phyloP scores from a whole-genome alignment of 148 eudicot genomes.

The Chenopodium quinoa region DNA sequence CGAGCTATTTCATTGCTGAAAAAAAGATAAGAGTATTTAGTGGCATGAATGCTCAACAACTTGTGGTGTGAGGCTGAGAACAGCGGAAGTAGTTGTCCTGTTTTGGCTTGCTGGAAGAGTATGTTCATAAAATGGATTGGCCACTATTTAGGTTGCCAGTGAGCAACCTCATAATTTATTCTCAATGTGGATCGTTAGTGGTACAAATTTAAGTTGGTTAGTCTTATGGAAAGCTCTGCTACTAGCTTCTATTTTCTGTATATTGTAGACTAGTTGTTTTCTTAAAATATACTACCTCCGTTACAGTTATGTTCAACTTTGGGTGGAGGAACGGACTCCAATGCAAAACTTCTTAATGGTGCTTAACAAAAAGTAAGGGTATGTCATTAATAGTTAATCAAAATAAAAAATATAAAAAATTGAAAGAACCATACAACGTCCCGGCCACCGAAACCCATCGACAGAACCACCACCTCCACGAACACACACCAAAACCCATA shows the following conservation, averaged over 20 bases:
- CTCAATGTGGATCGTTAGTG: background rate
- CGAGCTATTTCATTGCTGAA: background rate
- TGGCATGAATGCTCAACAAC: background rate
- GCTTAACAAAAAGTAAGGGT: too few species aligned
- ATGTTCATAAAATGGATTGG: background rate
- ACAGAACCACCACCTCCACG: too few species aligned
- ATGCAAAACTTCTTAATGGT: too few species aligned
- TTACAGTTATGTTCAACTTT: too few species aligned
- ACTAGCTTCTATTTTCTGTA: background rate
- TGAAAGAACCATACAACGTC: too few species aligned
- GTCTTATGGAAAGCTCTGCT: too few species aligned
- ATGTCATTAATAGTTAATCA: too few species aligned
- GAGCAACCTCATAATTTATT: background rate
- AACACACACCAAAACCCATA: too few species aligned
- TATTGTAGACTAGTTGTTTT: background rate
- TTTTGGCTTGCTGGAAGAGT: background rate
- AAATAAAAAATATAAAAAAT: too few species aligned
- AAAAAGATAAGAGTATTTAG: background rate
- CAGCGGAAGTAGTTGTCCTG: background rate
- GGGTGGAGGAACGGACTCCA: too few species aligned
- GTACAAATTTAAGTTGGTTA: background rate
- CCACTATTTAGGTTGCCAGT: background rate
- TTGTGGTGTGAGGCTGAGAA: background rate
- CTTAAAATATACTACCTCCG: background rate
- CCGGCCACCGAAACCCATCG: too few species aligned